A percentile compares a stretch with the other conserved stretches of the same genome.
phyloP scores from a whole-genome alignment of 208 protist species.

The Trypanosoma boissoni region DNA sequence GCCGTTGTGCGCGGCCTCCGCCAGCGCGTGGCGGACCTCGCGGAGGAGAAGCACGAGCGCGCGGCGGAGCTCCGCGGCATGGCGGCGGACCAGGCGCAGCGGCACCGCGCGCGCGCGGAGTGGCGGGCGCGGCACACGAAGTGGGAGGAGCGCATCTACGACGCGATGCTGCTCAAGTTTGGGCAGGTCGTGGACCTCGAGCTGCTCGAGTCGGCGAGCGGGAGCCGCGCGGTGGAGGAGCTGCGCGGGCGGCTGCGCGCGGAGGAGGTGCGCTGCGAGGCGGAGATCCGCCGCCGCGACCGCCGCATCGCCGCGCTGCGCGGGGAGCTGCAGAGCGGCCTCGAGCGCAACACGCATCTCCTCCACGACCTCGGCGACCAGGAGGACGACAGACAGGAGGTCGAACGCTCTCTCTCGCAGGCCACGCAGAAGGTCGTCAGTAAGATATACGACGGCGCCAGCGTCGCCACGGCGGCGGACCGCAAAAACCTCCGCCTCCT shows the following conservation, averaged over 20 bases:
- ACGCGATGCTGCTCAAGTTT: constrained; percentile 96
- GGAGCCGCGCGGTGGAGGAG: constrained; percentile 85
- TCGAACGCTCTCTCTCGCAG: constrained; percentile 67
- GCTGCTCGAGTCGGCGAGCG: constrained; percentile 81
- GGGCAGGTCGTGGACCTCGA: constrained; percentile 93
- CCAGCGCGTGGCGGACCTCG: constrained; percentile 74
- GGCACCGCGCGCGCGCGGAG: constrained; percentile 67
- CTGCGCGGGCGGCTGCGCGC: constrained; percentile 86
- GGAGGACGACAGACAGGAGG: constrained; percentile 65
- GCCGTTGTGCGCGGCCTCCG: constrained; percentile 57
- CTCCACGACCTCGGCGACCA: constrained; percentile 86
- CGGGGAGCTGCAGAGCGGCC: constrained; percentile 48
- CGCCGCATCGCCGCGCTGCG: constrained; percentile 67
- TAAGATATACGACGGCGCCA: constrained; percentile 55
- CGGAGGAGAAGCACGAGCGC: constrained; percentile 65
- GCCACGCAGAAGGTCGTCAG: constrained; percentile 72
- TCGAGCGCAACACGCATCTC: constrained; percentile 84
- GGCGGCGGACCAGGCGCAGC: constrained; percentile 52
- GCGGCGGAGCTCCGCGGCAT: constrained; percentile 51
- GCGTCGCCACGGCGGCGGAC: constrained; percentile 79
- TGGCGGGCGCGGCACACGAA: constrained; percentile 62
- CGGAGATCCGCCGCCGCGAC: constrained; percentile 59
- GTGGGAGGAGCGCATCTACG: constrained; percentile 87
- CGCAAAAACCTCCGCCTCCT: constrained; percentile 78
- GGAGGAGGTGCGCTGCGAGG: constrained; percentile 78